Evolutionary conservation across 192 early-diverging fungal genomes (phyloP), one percentile per base, ranked within the genome.

Genomic region (Obelidium mucronatum): DNA sequence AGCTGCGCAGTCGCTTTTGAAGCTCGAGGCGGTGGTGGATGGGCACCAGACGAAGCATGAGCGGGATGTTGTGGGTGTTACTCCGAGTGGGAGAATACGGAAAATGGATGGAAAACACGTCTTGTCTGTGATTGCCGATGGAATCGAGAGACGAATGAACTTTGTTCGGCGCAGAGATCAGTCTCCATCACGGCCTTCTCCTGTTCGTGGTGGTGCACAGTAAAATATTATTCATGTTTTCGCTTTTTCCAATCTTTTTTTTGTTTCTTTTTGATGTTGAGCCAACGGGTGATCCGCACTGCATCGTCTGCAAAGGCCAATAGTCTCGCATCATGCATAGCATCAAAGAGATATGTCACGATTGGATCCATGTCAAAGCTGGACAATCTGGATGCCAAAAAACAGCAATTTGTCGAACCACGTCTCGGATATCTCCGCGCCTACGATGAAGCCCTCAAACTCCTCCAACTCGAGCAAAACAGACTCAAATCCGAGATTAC

Each of bases 371-470:
- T 26, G 6, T 11, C 55, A 11, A 58, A 58, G 26, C 17, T 59
- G 8, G 24, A 11, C 24, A 11, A 11, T 11, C 6, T 11, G 6
- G 56, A 59, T 19, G 8, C 56, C 8, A 59, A 59, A 31, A 59
- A 48, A 17, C 36, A 22, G 8, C 17, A 24, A 15, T 74, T 51
- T 40, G 44, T 35, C 17, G 60, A 31, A 24, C 73, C 73, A 2
- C 59, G n/a, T n/a, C 73, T 51, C 34, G 42, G 48, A n/a, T 35
- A 19, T 37, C 11, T 74, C 31, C 58, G 35, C 13, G 73, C 60
- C 2, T 74, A 74, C 73, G 73, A 74, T 37, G 60, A 64, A 31
- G 73, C 73, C 42, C 28, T 74, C 28, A 40, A 24, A 11, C 22
- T 64, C 24, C 73, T 74, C 48, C 24, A 48, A 30, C 19, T 8